phyloP scores from a whole-genome alignment of 495 filamentous ascomycete genomes.

The Penicillium lagena region DNA sequence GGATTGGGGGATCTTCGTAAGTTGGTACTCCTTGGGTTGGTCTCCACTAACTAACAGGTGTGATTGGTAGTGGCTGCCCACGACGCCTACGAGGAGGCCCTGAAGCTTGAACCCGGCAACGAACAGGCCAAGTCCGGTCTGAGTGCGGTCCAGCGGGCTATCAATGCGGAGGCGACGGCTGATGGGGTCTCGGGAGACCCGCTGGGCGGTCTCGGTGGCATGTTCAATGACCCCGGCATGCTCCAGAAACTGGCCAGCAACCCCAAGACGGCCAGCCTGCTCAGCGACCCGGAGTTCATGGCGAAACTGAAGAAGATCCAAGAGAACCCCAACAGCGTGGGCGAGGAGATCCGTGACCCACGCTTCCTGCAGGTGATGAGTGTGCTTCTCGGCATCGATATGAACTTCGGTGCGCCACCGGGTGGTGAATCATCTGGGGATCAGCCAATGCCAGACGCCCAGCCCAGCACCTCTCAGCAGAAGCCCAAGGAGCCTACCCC shows the following conservation, averaged over 20 bases:
- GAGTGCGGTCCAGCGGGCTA: conserved; percentile 76
- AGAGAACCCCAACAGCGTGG: conserved; percentile 72
- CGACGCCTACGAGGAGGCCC: conserved; percentile 85
- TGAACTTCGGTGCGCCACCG: conserved; percentile 66
- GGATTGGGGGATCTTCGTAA: conserved; percentile 75
- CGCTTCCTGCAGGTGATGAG: conserved; percentile 91
- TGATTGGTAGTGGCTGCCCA: conserved; percentile 57
- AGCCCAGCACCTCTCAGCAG: conserved; percentile 41
- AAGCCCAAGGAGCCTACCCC: conserved; percentile 51
- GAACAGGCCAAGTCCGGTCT: conserved; percentile 87
- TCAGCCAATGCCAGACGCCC: conserved; percentile 68
- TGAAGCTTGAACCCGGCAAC: conserved; percentile 87
- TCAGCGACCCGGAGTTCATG: conserved; percentile 89
- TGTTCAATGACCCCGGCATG: conserved; percentile 90
- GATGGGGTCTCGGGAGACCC: conserved; percentile 64
- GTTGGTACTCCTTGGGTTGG: conserved; percentile 7
- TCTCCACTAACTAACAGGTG: too few relatives aligned
- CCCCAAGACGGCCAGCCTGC: conserved; percentile 80
- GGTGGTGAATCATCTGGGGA: conserved; percentile 53
- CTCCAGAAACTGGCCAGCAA: conserved; percentile 86
- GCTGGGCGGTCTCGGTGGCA: conserved; percentile 68
- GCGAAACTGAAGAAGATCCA: conserved; percentile 73
- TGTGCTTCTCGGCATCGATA: conserved; percentile 88
- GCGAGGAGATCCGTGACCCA: conserved; percentile 78
- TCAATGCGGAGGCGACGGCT: conserved; percentile 67